Evolutionary conservation across 208 protist genomes (phyloP).

Genomic region (Tritrichomonas foetus): DNA sequence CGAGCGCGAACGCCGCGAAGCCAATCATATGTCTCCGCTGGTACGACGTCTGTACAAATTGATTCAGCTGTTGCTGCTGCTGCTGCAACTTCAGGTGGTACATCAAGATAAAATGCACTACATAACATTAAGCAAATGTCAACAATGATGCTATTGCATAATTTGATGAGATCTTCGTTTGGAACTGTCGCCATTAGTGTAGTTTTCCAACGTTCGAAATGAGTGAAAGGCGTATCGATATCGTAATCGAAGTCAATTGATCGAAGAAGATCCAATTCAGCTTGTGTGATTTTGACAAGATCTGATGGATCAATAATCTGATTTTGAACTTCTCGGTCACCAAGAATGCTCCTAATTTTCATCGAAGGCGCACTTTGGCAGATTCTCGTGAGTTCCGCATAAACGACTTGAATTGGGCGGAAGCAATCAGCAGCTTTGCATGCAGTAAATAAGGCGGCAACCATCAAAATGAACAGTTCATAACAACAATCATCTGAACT

Average conservation of each 20-base stretch:
- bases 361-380: not conserved
- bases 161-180: not conserved
- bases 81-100: conserved; percentile 23
- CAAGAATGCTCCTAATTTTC: not conserved
- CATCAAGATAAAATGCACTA: not conserved
- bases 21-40: not conserved
- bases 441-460: not conserved
- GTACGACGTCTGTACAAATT: not conserved
- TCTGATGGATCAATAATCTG: not conserved
- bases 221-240: not conserved
- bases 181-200: not conserved
- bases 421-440: conserved; percentile 16
- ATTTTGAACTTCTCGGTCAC: not conserved
- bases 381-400: not conserved
- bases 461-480: conserved; percentile 8
- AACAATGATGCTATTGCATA: conserved; percentile 22
- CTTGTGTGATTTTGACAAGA: not conserved
- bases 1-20: not conserved
- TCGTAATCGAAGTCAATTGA: not conserved
- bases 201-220: not conserved
- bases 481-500: not conserved
- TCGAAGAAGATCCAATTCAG: not conserved
- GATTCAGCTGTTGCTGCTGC: not conserved
- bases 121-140: conserved; percentile 4
- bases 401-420: not conserved